phyloP scores from a whole-genome alignment of 31 red algal genomes.

The Endocladia muricata region DNA sequence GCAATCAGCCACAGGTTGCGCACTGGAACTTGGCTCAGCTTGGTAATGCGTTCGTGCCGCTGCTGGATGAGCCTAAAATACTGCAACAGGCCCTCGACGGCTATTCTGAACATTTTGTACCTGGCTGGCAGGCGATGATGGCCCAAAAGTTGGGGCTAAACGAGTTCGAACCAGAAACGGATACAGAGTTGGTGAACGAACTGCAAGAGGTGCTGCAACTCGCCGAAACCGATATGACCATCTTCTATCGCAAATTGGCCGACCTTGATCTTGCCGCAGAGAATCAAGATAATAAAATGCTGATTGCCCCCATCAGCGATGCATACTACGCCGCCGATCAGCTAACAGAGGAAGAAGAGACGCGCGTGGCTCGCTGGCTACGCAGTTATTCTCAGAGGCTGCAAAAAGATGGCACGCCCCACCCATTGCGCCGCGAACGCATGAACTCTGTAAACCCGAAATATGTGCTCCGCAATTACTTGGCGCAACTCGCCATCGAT shows the following conservation, averaged over 20 bases:
- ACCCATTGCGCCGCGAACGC: conserved; percentile 24
- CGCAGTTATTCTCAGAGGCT: conserved; percentile 37
- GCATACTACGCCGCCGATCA: too few relatives aligned
- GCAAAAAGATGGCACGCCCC: conserved; percentile 32
- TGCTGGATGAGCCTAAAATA: conserved; percentile 45
- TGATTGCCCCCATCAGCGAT: conserved; percentile 26
- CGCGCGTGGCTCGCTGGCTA: conserved; percentile 42
- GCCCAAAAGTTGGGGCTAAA: conserved; percentile 72
- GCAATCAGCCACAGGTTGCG: conserved; percentile 68
- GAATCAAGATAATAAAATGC: conserved; percentile 7
- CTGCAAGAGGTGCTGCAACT: conserved; percentile 73
- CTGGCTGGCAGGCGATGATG: conserved; percentile 48
- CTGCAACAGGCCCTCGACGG: conserved; percentile 45
- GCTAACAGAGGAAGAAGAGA: conserved; percentile 18
- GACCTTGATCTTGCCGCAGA: conserved; percentile 25
- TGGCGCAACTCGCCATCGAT: conserved; percentile 91
- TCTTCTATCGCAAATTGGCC: conserved; percentile 72
- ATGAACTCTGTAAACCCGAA: conserved; percentile 91
- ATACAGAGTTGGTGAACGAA: conserved; percentile 57
- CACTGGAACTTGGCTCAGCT: conserved; percentile 93
- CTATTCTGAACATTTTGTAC: conserved; percentile 28
- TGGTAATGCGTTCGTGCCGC: conserved; percentile 68
- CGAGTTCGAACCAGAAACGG: conserved; percentile 15
- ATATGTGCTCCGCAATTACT: conserved; percentile 97
- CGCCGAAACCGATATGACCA: conserved; percentile 75